Conservation (phyloP, 495 filamentous ascomycete genomes). For the Aspergillus diversus region DNA sequence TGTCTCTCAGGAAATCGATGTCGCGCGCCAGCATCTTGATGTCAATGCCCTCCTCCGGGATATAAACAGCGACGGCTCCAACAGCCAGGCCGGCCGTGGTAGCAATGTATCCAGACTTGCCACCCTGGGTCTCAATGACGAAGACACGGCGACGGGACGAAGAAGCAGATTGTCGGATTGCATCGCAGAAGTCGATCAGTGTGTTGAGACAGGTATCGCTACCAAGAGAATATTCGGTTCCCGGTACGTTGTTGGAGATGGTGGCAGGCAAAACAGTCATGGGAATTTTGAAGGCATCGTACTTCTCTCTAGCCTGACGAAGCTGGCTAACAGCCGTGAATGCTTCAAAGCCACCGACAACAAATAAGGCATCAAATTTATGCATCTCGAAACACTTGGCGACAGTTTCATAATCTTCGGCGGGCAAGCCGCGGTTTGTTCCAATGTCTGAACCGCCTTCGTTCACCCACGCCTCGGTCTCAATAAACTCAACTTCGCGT, state of each 20-base stretch:
- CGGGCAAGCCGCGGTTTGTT: slow-evolving; percentile 90
- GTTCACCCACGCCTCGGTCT: slow-evolving; percentile 92
- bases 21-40: slow-evolving; percentile 91
- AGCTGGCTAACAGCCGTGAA: slow-evolving; percentile 91
- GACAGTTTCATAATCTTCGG: slow-evolving; percentile 78
- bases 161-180: slow-evolving; percentile 94
- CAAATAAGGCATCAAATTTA: slow-evolving; percentile 86
- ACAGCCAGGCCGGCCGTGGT: slow-evolving; percentile 87
- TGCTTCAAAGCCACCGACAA: slow-evolving; percentile 96
- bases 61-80: slow-evolving; percentile 94
- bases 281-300: slow-evolving; percentile 87
- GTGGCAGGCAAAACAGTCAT: slow-evolving; percentile 94
- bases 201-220: slow-evolving; percentile 98
- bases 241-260: slow-evolving; percentile 97
- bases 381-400: slow-evolving; percentile 84
- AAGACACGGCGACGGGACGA: slow-evolving; percentile 92
- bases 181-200: slow-evolving; percentile 94
- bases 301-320: slow-evolving; percentile 75
- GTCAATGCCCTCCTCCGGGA: slow-evolving; percentile 93
- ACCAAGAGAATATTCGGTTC: slow-evolving; percentile 95
- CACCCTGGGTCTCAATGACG: slow-evolving; percentile 97
- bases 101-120: slow-evolving; percentile 90
- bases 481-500: slow-evolving; percentile 84
- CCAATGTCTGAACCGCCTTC: slow-evolving; percentile 98
- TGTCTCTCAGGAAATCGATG: slow-evolving; percentile 85